Base-by-base conservation (phyloP, 805 yeast species). In the Candida sithepensis region DNA sequence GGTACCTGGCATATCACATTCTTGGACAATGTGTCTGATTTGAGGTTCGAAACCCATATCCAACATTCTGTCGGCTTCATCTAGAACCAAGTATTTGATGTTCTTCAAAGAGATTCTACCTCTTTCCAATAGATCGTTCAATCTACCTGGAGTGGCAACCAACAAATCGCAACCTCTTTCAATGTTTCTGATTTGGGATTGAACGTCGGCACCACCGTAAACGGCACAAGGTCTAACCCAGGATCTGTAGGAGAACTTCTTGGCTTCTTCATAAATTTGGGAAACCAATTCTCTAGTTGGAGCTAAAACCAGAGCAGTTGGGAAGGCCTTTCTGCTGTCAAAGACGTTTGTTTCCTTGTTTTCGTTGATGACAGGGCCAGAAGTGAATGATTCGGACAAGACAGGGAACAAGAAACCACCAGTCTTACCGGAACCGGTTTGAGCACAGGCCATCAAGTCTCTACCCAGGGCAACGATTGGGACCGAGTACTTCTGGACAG, bases 41-140 rank as follows among this genome's bases (percentile, higher is more conserved):
- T 94, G 99, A 57, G 97, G 97, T 78, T 94, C 99, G 76, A 94
- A 94, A 81, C 99, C 99, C 98, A 94, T 94, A 82, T 94, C 99
- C 75, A 94, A 84, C 99, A 94, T 94, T 78, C 99, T 88, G 75
- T 94, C 99, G 66, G 99, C 99, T 79, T 92, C 99, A 73, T 92
- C 99, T 59, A 94, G 79, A 45, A 94, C 97, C 69, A 94, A 81
- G 72, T 88, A 94, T 70, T 87, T 89, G 72, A 92, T 89, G 72
- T 88, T 89, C 56, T 81, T 78, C 65, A 94, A 78, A 40, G 97
- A 90, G 60, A 94, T 88, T 63, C 82, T 77, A 65, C 97, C 97
- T 77, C 97, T 88, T 75, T 91, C 97, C 57, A 94, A 75, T 71
- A 94, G 78, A 74, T 94, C 99, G 66, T 84, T 91, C 68, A 94